phyloP scores from a whole-genome alignment of 2,329 filamentous ascomycete genomes.

The Fusarium verticillioides region DNA sequence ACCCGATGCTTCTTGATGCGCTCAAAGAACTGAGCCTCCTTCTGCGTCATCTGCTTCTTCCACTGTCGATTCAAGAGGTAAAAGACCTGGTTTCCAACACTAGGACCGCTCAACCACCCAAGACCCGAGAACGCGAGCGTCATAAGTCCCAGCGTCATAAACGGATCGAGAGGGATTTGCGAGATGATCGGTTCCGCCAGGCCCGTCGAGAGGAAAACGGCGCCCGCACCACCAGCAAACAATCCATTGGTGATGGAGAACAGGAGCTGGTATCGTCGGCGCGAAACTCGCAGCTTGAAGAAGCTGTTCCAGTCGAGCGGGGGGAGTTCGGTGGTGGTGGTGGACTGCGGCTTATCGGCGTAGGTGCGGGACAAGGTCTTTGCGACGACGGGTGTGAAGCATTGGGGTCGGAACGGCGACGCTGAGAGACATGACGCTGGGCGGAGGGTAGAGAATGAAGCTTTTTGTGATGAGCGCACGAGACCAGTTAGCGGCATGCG shows the following conservation, averaged over 20 bases:
- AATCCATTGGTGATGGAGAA: slow-evolving; percentile 77
- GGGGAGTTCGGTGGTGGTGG: slow-evolving; percentile 24
- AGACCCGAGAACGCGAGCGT: slow-evolving; percentile 80
- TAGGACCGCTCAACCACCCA: slow-evolving; percentile 90
- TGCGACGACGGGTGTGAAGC: slow-evolving; percentile 20
- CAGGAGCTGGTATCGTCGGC: slow-evolving; percentile 83
- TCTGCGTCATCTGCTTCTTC: slow-evolving; percentile 80
- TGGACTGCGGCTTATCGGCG: slow-evolving; percentile 27
- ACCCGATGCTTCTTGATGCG: slow-evolving; percentile 92
- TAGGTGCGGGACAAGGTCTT: slow-evolving; percentile 35
- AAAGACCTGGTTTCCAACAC: slow-evolving; percentile 83
- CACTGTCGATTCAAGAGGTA: slow-evolving; percentile 77
- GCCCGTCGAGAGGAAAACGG: slow-evolving; percentile 74
- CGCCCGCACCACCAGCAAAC: slow-evolving; percentile 70
- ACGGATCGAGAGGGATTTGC: slow-evolving; percentile 86
- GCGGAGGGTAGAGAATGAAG: slow-evolving; percentile 46
- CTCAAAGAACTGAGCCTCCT: slow-evolving; percentile 94
- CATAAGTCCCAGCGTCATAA: slow-evolving; percentile 84
- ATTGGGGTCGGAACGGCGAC: slow-evolving; percentile 34
- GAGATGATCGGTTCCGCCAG: slow-evolving; percentile 76
- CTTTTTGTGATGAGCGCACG: slow-evolving; percentile 43
- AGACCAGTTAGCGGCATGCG: slow-evolving; percentile 44
- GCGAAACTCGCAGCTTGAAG: slow-evolving; percentile 87
- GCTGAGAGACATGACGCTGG: slow-evolving; percentile 38
- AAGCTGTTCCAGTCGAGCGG: slow-evolving; percentile 88